Conservation (phyloP, 371 early-diverging fungal species). For the Funneliformis caledonium region DNA sequence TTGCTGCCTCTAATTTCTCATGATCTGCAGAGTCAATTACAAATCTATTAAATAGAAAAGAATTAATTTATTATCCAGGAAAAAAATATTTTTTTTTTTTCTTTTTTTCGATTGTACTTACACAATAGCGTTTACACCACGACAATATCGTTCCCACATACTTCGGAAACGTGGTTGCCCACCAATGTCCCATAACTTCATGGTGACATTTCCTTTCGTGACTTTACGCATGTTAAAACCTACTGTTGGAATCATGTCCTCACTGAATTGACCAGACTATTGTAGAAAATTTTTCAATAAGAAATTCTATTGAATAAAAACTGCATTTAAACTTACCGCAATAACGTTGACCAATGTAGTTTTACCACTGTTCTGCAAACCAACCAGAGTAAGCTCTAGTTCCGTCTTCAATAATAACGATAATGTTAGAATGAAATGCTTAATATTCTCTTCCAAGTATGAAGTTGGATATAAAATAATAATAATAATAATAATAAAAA, state of each 20-base stretch:
- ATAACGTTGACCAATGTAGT: conserved; percentile 97
- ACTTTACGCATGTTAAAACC: conserved; percentile 99
- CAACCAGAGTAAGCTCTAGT: conserved; percentile 98
- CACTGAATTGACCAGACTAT: conserved; percentile 92
- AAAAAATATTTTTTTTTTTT: background rate
- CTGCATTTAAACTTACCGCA: conserved; percentile 69
- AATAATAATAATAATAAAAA: no score
- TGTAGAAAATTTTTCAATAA: background rate
- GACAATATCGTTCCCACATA: conserved; percentile 98
- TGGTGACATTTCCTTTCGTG: conserved; percentile 91
- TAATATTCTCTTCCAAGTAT: background rate
- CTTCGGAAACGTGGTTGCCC: conserved; percentile 88
- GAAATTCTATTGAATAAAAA: background rate
- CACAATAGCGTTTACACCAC: conserved; percentile 98
- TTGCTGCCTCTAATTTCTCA: conserved; percentile 88
- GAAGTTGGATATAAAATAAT: conserved; percentile 38
- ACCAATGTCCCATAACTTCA: conserved; percentile 99
- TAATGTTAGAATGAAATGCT: background rate
- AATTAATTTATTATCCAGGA: background rate
- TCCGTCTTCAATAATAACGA: conserved; percentile 61
- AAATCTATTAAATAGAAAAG: conserved; percentile 62
- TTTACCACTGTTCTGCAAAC: conserved; percentile 97
- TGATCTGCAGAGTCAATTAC: conserved; percentile 96
- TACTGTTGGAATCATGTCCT: conserved; percentile 97
- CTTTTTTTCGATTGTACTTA: conserved; percentile 52